Evolutionary conservation across 148 eudicot species (phyloP).

Genomic region (Rhododendron ferrugineum): DNA sequence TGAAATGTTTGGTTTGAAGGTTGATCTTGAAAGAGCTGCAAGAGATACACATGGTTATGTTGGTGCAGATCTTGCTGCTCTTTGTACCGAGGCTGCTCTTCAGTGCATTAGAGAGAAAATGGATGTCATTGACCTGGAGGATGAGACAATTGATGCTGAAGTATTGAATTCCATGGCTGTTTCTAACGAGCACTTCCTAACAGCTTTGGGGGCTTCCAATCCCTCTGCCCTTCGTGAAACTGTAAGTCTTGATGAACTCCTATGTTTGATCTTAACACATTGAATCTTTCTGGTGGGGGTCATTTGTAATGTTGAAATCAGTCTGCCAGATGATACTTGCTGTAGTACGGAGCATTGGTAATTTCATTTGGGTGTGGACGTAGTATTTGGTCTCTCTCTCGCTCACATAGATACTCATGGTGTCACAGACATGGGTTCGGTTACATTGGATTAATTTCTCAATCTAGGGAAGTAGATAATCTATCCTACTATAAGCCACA

Average conservation of each 20-base stretch:
- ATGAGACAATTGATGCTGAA: conserved; percentile 35
- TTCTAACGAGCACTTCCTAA: conserved; percentile 29
- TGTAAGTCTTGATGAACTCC: conserved; percentile 11
- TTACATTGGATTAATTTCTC: background rate
- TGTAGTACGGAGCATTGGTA: background rate
- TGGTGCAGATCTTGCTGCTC: conserved; percentile 34
- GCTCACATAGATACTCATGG: background rate
- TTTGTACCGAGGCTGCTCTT: conserved; percentile 6
- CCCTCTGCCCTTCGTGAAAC: conserved; percentile 40
- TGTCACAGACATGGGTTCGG: background rate
- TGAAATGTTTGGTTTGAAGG: conserved; percentile 11
- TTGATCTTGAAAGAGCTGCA: conserved; percentile 31
- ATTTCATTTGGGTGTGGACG: background rate
- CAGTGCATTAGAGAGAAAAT: conserved; percentile 4
- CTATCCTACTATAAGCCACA: background rate
- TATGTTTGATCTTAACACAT: background rate
- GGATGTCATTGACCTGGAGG: conserved; percentile 24
- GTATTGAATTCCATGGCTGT: conserved; percentile 38
- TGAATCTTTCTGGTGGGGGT: background rate
- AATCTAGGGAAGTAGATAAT: background rate
- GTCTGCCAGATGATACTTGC: background rate
- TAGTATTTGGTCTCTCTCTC: background rate
- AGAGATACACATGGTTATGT: conserved; percentile 37
- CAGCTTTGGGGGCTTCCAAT: conserved; percentile 27
- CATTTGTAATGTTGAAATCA: background rate